Conservation (phyloP, 2,329 filamentous ascomycete genomes). For the Aspergillus intermedius region DNA sequence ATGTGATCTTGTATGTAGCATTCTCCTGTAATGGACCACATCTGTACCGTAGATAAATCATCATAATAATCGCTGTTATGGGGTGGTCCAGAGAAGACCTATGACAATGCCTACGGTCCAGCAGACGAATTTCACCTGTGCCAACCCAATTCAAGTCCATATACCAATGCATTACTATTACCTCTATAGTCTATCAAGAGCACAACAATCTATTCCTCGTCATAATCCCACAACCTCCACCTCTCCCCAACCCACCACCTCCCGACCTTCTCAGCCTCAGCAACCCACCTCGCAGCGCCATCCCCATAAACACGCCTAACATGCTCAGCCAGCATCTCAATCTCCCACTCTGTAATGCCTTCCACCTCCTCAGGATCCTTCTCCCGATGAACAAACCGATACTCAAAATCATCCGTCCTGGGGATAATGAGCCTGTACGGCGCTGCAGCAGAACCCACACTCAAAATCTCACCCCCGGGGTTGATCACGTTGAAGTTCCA, state of each 20-base stretch:
- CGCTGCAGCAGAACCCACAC: conserved; percentile 71
- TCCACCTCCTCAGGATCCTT: conserved; percentile 30
- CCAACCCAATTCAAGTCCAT: too few species aligned
- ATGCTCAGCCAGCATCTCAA: conserved; percentile 19
- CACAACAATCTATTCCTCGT: not conserved
- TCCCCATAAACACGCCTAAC: conserved; percentile 23
- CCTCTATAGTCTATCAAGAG: too few species aligned
- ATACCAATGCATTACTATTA: too few species aligned
- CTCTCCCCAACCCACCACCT: conserved; percentile 36
- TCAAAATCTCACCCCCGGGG: conserved; percentile 44
- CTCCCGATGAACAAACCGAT: conserved; percentile 29
- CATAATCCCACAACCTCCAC: conserved; percentile 5
- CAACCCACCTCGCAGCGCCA: conserved; percentile 30
- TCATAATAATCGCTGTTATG: not conserved
- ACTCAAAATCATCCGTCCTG: conserved; percentile 63
- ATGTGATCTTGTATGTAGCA: not conserved
- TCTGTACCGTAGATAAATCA: not conserved
- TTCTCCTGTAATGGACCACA: not conserved
- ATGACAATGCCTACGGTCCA: not conserved
- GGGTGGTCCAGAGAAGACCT: not conserved
- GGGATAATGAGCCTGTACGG: conserved; percentile 63
- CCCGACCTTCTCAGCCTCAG: conserved; percentile 30
- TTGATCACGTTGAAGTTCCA: conserved; percentile 33
- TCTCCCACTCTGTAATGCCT: conserved; percentile 26
- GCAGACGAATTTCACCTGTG: too few species aligned